Evolutionary conservation across 1,139 yeast genomes (phyloP), one percentile per base, ranked within the genome.

Genomic region (Hansenula lynferdii): DNA sequence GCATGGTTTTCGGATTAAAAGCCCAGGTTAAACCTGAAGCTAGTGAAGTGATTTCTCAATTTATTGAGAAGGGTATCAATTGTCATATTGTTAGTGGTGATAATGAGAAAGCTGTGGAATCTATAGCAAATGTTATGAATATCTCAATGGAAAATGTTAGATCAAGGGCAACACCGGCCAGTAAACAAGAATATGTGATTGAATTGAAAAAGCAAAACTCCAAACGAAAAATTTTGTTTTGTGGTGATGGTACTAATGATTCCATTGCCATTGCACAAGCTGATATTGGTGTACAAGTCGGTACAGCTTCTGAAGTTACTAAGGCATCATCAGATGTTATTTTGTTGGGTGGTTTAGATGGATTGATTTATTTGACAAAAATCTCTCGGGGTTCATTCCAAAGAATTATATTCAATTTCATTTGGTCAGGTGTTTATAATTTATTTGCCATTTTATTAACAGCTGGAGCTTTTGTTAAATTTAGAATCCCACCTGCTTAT

Each of bases 161-260:
- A 65, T 75, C 85, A 37, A 80, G 77, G 37, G 76, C 81, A 5
- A 65, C 77, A 0, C 95, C 95, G 0, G 66, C 72, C 11, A 75
- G 78, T 41, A 85, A 85, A 56, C 77, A 81, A 38, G 67, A 67
- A 31, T 71, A 81, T 30, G 71, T 85, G 21, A 61, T 62, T 28
- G 64, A 65, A 30, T 64, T 85, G 41, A 80, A 80, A 47, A 46
- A 4, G 5, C 6, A 48, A 5, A 7, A 20, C 6, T 20, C 31
- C n/a, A 14, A 14, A 10, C 12, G 42, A 8, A 48, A 59, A n/a
- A 76, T 84, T 31, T 86, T 86, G 4, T 83, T 85, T 69, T 81
- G 85, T 22, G 95, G 95, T 8, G 95, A 85, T 58, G 95, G 95
- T 36, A 79, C 81, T 49, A 81, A 81, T 56, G 95, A 85, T 59